These are phyloP conservation scores for Zizania palustris DNA, from an alignment of 202 grass and related monocot genomes.

Conservation along the genomic window DNA sequence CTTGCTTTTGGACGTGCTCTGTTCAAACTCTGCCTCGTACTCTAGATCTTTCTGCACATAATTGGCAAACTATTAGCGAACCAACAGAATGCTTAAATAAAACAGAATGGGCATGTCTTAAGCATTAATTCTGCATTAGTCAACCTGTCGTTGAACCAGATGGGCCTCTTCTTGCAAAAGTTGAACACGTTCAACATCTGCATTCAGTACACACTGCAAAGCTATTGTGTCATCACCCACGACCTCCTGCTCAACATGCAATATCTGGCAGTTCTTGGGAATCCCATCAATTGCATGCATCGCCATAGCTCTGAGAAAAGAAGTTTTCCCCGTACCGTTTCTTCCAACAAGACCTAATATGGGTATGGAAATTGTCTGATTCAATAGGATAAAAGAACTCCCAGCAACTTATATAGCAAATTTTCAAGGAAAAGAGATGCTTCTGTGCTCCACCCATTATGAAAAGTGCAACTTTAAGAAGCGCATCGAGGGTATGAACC, in stretches of 20 bases:
- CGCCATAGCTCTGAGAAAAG: constrained; percentile 92
- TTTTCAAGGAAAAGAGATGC: background rate
- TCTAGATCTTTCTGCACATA: constrained; percentile 80
- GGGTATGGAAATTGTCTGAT: constrained; percentile 21
- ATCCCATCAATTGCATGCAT: constrained; percentile 91
- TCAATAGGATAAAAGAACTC: background rate
- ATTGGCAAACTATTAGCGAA: constrained; percentile 40
- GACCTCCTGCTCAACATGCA: constrained; percentile 98
- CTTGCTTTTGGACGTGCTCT: constrained; percentile 55
- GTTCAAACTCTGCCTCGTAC: constrained; percentile 59
- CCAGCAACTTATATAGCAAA: background rate
- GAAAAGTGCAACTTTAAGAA: background rate
- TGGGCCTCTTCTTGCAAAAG: constrained; percentile 85
- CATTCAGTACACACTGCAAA: constrained; percentile 91
- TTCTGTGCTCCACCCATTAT: background rate
- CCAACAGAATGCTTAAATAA: constrained; percentile 18
- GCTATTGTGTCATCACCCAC: constrained; percentile 71
- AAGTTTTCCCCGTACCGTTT: constrained; percentile 97
- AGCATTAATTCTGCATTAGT: constrained; percentile 22
- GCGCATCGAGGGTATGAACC: background rate
- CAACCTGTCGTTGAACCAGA: constrained; percentile 76
- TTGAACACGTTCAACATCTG: constrained; percentile 74
- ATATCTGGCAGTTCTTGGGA: constrained; percentile 96
- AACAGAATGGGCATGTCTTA: background rate
- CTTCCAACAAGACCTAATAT: constrained; percentile 91